phyloP scores from a whole-genome alignment of 2,329 filamentous ascomycete species.

The Penicillium sp. region DNA sequence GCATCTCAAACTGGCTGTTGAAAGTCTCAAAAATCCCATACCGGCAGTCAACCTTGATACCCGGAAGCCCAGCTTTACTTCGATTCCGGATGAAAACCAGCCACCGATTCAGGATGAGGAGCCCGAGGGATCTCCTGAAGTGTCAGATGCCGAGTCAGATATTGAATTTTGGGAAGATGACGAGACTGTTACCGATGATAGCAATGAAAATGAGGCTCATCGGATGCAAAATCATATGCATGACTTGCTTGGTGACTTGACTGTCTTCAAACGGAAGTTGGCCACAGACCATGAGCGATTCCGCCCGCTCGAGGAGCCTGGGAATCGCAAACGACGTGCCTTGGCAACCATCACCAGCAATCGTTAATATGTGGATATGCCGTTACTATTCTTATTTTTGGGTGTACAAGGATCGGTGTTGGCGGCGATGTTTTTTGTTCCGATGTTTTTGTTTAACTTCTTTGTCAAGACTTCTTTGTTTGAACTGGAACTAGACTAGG shows the following conservation, averaged over 20 bases:
- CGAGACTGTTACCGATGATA: slow-evolving; percentile 53
- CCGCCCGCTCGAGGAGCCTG: slow-evolving; percentile 28
- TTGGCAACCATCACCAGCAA: slow-evolving; percentile 34
- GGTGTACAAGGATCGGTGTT: slow-evolving; percentile 20
- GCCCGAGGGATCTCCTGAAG: slow-evolving; percentile 27
- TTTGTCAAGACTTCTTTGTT: slow-evolving; percentile 13
- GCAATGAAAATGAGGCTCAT: slow-evolving; percentile 48
- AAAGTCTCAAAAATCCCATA: slow-evolving; percentile 89
- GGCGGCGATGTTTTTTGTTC: slow-evolving; percentile 8
- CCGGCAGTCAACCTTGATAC: slow-evolving; percentile 49
- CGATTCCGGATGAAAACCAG: slow-evolving; percentile 61
- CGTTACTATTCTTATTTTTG: slow-evolving; percentile 7
- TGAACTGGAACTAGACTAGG: slow-evolving; percentile 8
- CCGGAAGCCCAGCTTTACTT: slow-evolving; percentile 39
- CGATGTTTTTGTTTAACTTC: neutral
- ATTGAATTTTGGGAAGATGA: slow-evolving; percentile 51
- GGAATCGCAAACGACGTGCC: slow-evolving; percentile 31
- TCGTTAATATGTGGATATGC: slow-evolving; percentile 17
- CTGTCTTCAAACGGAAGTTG: slow-evolving; percentile 81
- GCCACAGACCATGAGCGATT: slow-evolving; percentile 66
- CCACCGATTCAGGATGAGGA: slow-evolving; percentile 51
- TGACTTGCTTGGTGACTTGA: slow-evolving; percentile 76
- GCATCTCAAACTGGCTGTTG: slow-evolving; percentile 83
- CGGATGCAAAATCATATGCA: slow-evolving; percentile 85
- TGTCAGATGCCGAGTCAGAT: slow-evolving; percentile 33